Evolutionary conservation across 2,329 filamentous ascomycete species (phyloP).

Genomic region (Emydomyces testavorans): DNA sequence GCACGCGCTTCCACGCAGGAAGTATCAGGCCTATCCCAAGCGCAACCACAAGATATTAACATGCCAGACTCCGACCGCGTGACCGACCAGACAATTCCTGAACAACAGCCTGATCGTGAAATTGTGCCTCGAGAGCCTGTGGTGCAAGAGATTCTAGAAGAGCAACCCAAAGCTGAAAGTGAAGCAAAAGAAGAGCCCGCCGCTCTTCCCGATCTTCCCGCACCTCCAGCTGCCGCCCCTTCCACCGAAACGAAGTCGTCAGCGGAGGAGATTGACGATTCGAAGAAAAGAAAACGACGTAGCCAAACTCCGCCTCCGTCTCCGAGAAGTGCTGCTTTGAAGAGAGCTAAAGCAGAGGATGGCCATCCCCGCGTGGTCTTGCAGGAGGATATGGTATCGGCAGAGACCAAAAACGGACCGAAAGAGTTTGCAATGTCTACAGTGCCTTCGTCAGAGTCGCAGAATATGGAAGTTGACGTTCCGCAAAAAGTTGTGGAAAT

Average conservation of each 20-base stretch:
- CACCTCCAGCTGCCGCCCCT: slow-evolving; percentile 15
- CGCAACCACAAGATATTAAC: slow-evolving; percentile 8
- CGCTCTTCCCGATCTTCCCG: slow-evolving; percentile 14
- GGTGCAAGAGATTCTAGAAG: slow-evolving; percentile 17
- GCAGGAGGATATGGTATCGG: slow-evolving; percentile 22
- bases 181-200: slow-evolving; percentile 7
- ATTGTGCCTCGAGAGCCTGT: slow-evolving; percentile 15
- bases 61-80: not conserved
- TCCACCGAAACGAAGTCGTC: slow-evolving; percentile 22
- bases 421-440: not conserved
- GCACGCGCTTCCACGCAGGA: not conserved
- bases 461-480: slow-evolving; percentile 5
- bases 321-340: slow-evolving; percentile 43
- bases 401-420: not conserved
- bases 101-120: slow-evolving; percentile 15
- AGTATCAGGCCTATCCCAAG: slow-evolving; percentile 1
- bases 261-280: slow-evolving; percentile 39
- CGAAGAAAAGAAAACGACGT: slow-evolving; percentile 55
- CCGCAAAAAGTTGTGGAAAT: not conserved
- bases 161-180: slow-evolving; percentile 13
- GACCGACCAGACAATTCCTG: slow-evolving; percentile 5
- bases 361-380: slow-evolving; percentile 22
- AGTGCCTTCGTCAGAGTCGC: not conserved
- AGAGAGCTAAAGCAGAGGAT: slow-evolving; percentile 42
- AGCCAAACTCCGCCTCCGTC: slow-evolving; percentile 51